Evolutionary conservation across 2,329 filamentous ascomycete genomes (phyloP).

Genomic region (Graphiopsis chlorocephala): DNA sequence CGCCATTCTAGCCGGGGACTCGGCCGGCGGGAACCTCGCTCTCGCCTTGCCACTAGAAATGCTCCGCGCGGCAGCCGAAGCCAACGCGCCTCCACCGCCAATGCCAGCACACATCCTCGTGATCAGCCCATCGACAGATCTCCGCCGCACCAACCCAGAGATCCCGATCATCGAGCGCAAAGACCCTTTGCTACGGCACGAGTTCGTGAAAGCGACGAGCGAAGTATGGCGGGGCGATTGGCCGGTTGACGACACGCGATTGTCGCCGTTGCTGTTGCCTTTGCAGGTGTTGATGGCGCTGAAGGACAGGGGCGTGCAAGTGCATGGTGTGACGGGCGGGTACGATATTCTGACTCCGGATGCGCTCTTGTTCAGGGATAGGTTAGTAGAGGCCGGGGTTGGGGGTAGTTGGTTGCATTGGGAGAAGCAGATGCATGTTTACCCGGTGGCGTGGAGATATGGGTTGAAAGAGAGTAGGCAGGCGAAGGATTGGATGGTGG

Average conservation of each 20-base stretch:
- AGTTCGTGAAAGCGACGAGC: conserved; percentile 43
- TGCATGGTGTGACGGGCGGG: conserved; percentile 53
- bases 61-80: conserved; percentile 21
- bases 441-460: conserved; percentile 51
- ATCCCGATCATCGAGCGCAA: conserved; percentile 40
- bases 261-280: conserved; percentile 47
- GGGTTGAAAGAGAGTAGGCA: conserved; percentile 48
- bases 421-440: conserved; percentile 61
- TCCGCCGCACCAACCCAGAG: conserved; percentile 46
- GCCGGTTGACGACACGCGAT: conserved; percentile 43
- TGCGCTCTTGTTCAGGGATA: conserved; percentile 48
- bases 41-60: conserved; percentile 42
- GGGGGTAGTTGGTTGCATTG: conserved; percentile 57
- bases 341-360: conserved; percentile 56
- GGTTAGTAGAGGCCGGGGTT: conserved; percentile 44
- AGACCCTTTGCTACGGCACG: conserved; percentile 48
- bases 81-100: conserved; percentile 20
- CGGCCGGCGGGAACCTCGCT: conserved; percentile 55
- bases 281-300: conserved; percentile 41
- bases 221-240: conserved; percentile 44
- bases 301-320: conserved; percentile 41
- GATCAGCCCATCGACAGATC: conserved; percentile 51
- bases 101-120: conserved; percentile 41
- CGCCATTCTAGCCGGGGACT: conserved; percentile 54
- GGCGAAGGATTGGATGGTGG: conserved; percentile 46